phyloP scores from a whole-genome alignment of 2,329 filamentous ascomycete genomes.

The Aspergillus hortae region DNA sequence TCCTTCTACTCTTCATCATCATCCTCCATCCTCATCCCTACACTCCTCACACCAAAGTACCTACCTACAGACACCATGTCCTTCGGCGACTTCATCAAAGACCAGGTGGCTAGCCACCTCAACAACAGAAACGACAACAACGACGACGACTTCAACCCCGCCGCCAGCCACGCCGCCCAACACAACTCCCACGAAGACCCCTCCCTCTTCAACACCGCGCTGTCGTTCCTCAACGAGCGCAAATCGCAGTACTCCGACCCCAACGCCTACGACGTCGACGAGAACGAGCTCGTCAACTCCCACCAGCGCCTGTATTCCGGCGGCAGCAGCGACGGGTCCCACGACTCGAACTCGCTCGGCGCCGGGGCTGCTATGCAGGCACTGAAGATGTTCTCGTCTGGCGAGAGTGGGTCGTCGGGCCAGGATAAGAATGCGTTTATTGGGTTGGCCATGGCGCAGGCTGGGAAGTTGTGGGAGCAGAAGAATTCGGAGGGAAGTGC shows the following conservation, averaged over 20 bases:
- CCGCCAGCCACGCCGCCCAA: slow-evolving; percentile 47
- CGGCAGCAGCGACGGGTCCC: slow-evolving; percentile 34
- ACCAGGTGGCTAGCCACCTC: not conserved
- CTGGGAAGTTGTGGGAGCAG: slow-evolving; percentile 70
- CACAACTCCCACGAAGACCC: slow-evolving; percentile 54
- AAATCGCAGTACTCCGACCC: slow-evolving; percentile 50
- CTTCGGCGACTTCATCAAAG: slow-evolving; percentile 16
- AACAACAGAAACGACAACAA: not conserved
- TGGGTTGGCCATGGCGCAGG: slow-evolving; percentile 82
- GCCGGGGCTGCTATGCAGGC: slow-evolving; percentile 53
- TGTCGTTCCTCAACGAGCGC: slow-evolving; percentile 49
- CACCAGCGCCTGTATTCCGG: slow-evolving; percentile 71
- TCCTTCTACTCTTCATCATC: not conserved
- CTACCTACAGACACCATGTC: slow-evolving; percentile 18
- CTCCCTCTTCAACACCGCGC: slow-evolving; percentile 54
- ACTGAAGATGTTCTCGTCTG: slow-evolving; percentile 70
- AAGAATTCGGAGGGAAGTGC: slow-evolving; percentile 55
- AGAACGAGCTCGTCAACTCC: slow-evolving; percentile 65
- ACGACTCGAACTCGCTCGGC: slow-evolving; percentile 45
- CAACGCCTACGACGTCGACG: slow-evolving; percentile 54
- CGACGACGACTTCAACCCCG: slow-evolving; percentile 20
- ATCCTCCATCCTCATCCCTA: not conserved
- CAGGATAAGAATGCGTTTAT: slow-evolving; percentile 73
- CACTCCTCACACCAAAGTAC: not conserved
- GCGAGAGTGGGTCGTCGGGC: slow-evolving; percentile 29